Conservation (phyloP, 352 stramenopile species). For the Globisporangium uncinulatum region DNA sequence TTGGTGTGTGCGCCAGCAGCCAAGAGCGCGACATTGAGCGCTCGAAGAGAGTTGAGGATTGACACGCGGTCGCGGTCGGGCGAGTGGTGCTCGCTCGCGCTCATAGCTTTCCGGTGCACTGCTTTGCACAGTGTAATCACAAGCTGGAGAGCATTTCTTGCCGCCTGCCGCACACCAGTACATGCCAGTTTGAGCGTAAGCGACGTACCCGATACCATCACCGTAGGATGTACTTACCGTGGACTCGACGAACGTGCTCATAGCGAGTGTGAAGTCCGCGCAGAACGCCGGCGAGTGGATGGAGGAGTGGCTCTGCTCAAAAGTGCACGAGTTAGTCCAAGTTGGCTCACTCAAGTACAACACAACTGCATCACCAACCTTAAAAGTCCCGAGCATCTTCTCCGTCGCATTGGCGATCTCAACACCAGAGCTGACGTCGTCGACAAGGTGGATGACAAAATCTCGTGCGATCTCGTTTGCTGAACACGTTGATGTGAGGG, state of each 20-base stretch:
- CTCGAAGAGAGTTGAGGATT: slow-evolving; percentile 62
- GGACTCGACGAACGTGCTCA: slow-evolving; percentile 26
- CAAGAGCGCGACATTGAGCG: slow-evolving; percentile 68
- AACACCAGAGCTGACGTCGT: slow-evolving; percentile 52
- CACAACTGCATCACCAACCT: slow-evolving; percentile 28
- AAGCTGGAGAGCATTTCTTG: slow-evolving; percentile 69
- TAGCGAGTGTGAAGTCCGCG: slow-evolving; percentile 32
- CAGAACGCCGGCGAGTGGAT: slow-evolving; percentile 70
- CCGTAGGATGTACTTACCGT: background rate
- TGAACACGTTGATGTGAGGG: slow-evolving; percentile 8
- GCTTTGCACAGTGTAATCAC: slow-evolving; percentile 71
- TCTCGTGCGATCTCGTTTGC: slow-evolving; percentile 24
- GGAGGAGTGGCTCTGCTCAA: slow-evolving; percentile 52
- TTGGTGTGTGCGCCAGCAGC: slow-evolving; percentile 34
- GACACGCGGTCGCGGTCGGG: slow-evolving; percentile 47
- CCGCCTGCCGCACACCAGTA: slow-evolving; percentile 28
- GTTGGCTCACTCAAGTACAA: no score
- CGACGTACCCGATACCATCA: no score
- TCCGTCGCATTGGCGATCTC: slow-evolving; percentile 70
- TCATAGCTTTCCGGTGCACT: slow-evolving; percentile 45
- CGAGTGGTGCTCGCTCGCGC: slow-evolving; percentile 20
- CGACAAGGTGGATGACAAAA: slow-evolving; percentile 45
- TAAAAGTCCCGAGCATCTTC: slow-evolving; percentile 62
- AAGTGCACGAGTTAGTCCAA: no score
- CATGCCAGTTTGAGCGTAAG: background rate